A percentile compares a stretch with the other conserved stretches of the same genome.
Conservation (phyloP, 2,329 filamentous ascomycete genomes). For the Fusarium pininemorale region DNA sequence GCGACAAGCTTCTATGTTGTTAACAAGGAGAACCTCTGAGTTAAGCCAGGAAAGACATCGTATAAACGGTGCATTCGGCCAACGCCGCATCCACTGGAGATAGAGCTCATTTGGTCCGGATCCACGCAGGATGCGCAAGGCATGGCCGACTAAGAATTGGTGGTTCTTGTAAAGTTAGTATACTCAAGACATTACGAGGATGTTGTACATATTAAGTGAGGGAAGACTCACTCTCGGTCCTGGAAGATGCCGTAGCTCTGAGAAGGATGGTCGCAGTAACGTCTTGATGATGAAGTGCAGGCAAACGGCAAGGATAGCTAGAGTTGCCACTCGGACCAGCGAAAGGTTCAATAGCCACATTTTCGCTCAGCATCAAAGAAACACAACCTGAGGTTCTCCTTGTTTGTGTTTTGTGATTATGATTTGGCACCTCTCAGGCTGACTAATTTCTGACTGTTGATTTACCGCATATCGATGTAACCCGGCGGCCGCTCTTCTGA, state of each 20-base stretch:
- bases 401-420: neutral
- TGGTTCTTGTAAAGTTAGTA: neutral
- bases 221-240: neutral
- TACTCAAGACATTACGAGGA: fast-evolving
- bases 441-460: neutral
- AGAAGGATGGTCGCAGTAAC: neutral
- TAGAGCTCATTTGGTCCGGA: conserved; percentile 16
- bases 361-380: fast-evolving
- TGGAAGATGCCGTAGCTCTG: neutral
- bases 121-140: neutral
- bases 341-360: neutral
- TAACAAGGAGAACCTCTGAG: conserved; percentile 13
- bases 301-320: neutral
- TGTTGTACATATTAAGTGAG: fast-evolving
- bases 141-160: conserved; percentile 5
- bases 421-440: fast-evolving
- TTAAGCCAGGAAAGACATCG: conserved; percentile 20
- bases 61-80: conserved; percentile 19
- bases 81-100: conserved; percentile 19
- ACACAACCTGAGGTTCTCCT: too few relatives aligned
- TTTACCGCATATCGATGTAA: neutral
- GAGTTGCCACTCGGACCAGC: neutral
- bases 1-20: conserved; percentile 14
- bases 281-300: neutral
- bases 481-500: neutral